These are phyloP conservation scores for Amoebophrya sp. DNA, from an alignment of 169 alveolate genomes.

Conservation along the genomic window DNA sequence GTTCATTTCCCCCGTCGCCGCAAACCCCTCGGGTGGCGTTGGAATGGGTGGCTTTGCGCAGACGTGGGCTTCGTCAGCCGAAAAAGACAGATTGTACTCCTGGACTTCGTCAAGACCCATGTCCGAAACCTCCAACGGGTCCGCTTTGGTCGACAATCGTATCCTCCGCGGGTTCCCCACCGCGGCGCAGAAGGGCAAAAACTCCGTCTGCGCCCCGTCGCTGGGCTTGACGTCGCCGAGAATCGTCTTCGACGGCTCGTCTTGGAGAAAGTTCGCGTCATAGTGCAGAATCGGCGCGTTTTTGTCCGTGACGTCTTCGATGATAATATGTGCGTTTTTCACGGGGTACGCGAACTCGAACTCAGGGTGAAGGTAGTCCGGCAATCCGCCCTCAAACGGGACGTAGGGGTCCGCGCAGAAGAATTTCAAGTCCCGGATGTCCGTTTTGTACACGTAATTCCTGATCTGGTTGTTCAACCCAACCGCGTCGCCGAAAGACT, in stretches of 20 bases:
- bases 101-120: background rate
- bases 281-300: background rate
- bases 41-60: background rate
- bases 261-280: background rate
- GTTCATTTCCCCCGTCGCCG: background rate
- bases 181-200: constrained; percentile 26
- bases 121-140: background rate
- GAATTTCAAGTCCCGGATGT: background rate
- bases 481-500: background rate
- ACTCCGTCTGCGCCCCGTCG: background rate
- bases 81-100: background rate
- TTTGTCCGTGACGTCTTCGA: background rate
- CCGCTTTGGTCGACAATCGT: background rate
- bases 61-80: background rate
- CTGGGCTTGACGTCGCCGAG: background rate
- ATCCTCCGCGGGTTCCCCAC: background rate
- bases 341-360: constrained; percentile 14
- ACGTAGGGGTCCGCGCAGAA: background rate
- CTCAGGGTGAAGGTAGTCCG: background rate
- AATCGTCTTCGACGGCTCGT: background rate
- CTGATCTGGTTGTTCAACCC: background rate
- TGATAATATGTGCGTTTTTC: background rate
- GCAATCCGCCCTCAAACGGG: background rate
- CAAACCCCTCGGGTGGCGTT: background rate
- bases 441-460: background rate